phyloP scores from a whole-genome alignment of 2,329 filamentous ascomycete species.

The Samsoniella hepiali region DNA sequence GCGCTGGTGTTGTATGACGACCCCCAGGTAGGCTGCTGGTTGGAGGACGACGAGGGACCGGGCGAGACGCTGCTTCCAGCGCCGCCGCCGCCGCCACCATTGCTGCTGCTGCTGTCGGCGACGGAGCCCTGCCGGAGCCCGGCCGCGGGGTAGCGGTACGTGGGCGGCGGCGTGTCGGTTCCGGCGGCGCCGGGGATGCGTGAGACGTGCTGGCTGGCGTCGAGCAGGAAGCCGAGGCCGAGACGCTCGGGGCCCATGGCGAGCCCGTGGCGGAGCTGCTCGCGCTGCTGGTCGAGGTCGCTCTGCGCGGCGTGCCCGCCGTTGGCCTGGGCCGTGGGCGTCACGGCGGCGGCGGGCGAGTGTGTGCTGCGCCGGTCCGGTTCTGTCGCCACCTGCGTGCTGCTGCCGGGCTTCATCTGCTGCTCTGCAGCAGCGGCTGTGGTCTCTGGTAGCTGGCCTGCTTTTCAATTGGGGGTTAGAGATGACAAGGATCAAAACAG shows the following conservation, averaged over 20 bases:
- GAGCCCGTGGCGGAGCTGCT: slow-evolving; percentile 51
- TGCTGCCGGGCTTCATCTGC: not conserved
- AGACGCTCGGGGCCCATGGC: slow-evolving; percentile 64
- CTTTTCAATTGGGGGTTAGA: not conserved
- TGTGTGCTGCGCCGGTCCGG: not conserved
- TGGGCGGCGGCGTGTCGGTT: slow-evolving; percentile 35
- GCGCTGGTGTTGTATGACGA: not conserved
- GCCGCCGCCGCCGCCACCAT: not conserved
- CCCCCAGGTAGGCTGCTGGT: not conserved
- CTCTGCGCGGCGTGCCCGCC: slow-evolving; percentile 5
- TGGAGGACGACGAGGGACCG: not conserved
- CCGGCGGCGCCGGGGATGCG: slow-evolving; percentile 50
- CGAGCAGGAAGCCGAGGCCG: slow-evolving; percentile 70
- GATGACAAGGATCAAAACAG: not conserved
- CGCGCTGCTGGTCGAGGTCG: slow-evolving; percentile 44
- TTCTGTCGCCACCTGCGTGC: slow-evolving; percentile 23
- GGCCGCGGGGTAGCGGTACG: not conserved
- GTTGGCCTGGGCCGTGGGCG: not conserved
- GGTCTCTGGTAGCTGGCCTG: not conserved
- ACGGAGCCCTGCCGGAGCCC: not conserved
- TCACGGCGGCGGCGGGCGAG: not conserved
- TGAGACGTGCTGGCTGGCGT: slow-evolving; percentile 53
- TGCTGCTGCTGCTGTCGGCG: not conserved
- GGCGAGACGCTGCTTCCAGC: not conserved
- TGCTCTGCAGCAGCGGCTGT: not conserved